phyloP scores from a whole-genome alignment of 768 basidiomycete species.

The Suillus discolor region DNA sequence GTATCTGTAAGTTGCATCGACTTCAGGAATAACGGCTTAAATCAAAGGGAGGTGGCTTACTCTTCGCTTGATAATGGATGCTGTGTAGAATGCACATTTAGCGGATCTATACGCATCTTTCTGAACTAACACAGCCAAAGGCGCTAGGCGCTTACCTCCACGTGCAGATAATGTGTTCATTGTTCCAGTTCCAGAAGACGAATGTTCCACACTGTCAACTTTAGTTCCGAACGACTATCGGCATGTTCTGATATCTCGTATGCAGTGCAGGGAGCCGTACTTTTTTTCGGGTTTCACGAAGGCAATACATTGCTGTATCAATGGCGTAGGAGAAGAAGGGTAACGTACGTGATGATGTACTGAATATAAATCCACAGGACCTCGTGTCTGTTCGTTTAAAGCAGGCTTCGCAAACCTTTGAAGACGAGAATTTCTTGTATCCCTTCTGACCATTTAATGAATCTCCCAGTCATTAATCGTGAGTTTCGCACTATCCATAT shows the following conservation, averaged over 20 bases:
- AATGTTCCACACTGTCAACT: neutral
- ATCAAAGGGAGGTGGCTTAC: neutral
- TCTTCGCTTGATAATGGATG: neutral
- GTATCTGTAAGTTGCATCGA: slow-evolving; percentile 53
- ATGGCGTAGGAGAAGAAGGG: neutral
- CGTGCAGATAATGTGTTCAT: neutral
- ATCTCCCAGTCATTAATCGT: neutral
- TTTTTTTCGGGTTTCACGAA: neutral
- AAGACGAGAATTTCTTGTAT: neutral
- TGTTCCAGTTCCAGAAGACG: neutral
- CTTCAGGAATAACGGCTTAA: neutral
- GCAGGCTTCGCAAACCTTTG: neutral
- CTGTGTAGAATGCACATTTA: neutral
- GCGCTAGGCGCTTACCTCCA: neutral
- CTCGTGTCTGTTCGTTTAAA: neutral
- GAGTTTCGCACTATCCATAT: neutral
- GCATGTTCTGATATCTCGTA: neutral
- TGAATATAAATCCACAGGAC: neutral
- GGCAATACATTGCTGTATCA: slow-evolving; percentile 1
- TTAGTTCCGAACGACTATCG: neutral
- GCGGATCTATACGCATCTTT: neutral
- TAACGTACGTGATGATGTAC: neutral
- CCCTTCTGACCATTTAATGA: neutral
- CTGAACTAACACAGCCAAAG: neutral
- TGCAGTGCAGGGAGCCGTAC: neutral